A percentile compares a stretch with the other conserved stretches of the same genome.
phyloP scores from a whole-genome alignment of 2,329 filamentous ascomycete genomes.

The Clonostachys rhizophaga region DNA sequence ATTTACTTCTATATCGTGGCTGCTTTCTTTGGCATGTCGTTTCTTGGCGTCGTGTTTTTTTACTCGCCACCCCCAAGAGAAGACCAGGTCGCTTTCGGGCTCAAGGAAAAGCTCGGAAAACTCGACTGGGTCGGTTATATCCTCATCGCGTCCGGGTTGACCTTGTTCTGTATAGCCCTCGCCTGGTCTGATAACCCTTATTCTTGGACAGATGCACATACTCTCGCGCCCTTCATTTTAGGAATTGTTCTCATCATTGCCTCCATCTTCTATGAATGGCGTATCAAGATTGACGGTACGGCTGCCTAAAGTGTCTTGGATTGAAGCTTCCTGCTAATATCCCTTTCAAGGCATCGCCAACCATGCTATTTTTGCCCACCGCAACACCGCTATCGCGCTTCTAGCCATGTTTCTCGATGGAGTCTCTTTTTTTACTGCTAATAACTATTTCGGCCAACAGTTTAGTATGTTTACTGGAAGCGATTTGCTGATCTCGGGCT shows the following conservation, averaged over 20 bases:
- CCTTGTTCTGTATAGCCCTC: slow-evolving; percentile 29
- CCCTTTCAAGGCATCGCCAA: too few relatives aligned
- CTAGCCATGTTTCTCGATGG: slow-evolving; percentile 29
- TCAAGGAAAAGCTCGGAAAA: slow-evolving; percentile 21
- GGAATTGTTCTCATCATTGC: slow-evolving; percentile 16
- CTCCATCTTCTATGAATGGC: slow-evolving; percentile 25
- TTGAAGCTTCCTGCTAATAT: too few relatives aligned
- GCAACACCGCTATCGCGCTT: slow-evolving; percentile 28
- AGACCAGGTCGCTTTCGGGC: slow-evolving; percentile 15
- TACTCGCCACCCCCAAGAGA: slow-evolving; percentile 24
- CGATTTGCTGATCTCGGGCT: slow-evolving; percentile 21
- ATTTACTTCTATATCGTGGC: slow-evolving; percentile 24
- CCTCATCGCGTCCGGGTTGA: slow-evolving; percentile 23
- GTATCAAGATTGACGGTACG: slow-evolving; percentile 29
- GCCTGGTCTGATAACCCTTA: slow-evolving; percentile 32
- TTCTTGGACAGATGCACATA: slow-evolving; percentile 25
- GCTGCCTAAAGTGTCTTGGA: slow-evolving; percentile 31
- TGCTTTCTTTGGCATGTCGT: too few relatives aligned
- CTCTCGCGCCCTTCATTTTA: slow-evolving; percentile 25
- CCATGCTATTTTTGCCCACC: slow-evolving; percentile 7
- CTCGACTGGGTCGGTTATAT: slow-evolving; percentile 33
- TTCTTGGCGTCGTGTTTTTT: slow-evolving; percentile 6
- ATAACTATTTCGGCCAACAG: slow-evolving; percentile 35
- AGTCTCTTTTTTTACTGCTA: slow-evolving; percentile 32
- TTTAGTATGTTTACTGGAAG: slow-evolving; percentile 23